These are phyloP conservation scores for Chlorociboria aeruginascens DNA, from an alignment of 495 filamentous ascomycete genomes.

Conservation along the genomic window DNA sequence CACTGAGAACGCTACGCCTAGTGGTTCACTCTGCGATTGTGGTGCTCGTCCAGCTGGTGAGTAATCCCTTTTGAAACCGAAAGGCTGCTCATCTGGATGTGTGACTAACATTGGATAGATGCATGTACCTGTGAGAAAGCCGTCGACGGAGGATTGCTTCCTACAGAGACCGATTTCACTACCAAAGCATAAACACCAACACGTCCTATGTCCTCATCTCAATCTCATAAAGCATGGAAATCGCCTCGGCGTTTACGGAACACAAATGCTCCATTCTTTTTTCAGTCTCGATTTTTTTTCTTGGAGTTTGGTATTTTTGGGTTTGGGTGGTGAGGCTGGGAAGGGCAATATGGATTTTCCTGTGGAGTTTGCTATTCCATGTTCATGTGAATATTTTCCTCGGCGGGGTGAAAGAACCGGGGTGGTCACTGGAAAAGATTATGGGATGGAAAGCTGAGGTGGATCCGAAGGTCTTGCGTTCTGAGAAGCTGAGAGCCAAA, in stretches of 20 bases:
- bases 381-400: no score
- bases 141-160: constrained; percentile 36
- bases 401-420: no score
- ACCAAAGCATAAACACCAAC: constrained; percentile 33
- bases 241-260: not conserved
- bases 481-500: no score
- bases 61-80: constrained; percentile 16
- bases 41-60: constrained; percentile 59
- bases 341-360: no score
- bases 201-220: not conserved
- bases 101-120: constrained; percentile 31
- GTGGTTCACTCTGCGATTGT: constrained; percentile 55
- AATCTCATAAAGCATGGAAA: not conserved
- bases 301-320: no score
- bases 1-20: constrained; percentile 56
- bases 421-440: no score
- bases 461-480: no score
- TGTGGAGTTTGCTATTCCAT: no score
- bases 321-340: no score
- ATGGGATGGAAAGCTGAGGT: no score
- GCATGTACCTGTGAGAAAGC: constrained; percentile 80
- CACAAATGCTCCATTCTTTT: not conserved
- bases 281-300: no score
- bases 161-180: constrained; percentile 73
- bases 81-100: not conserved